A percentile compares a stretch with the other conserved stretches of the same genome.
phyloP scores from a whole-genome alignment of 768 basidiomycete species.

The Asterophora parasitica region DNA sequence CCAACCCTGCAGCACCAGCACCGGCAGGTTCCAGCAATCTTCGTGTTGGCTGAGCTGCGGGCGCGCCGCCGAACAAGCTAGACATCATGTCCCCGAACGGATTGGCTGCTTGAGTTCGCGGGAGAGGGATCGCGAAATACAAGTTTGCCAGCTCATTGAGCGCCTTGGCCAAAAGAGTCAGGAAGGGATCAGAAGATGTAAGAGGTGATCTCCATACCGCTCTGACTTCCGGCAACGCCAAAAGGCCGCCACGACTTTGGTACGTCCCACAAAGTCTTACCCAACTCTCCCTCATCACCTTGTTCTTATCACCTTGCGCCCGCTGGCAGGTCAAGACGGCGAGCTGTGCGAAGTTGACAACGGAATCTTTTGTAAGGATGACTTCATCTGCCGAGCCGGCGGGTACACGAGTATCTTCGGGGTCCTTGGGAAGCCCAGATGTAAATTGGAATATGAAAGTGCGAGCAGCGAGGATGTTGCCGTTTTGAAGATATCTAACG shows the following conservation, averaged over 20 bases:
- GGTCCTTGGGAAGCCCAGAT: constrained; percentile 50
- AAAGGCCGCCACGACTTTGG: constrained; percentile 60
- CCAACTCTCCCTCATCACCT: constrained; percentile 77
- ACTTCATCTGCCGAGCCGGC: constrained; percentile 57
- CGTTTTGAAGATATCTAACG: constrained; percentile 70
- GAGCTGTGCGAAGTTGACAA: constrained; percentile 88
- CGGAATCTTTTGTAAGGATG: constrained; percentile 64
- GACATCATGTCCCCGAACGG: constrained; percentile 88
- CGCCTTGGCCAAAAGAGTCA: constrained; percentile 35
- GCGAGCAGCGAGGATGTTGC: constrained; percentile 89
- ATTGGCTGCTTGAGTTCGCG: constrained; percentile 65
- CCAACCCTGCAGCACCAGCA: constrained; percentile 35
- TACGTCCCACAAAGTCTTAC: constrained; percentile 81
- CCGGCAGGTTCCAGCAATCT: constrained; percentile 43
- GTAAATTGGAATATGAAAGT: constrained; percentile 86
- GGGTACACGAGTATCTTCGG: constrained; percentile 41
- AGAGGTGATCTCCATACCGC: constrained; percentile 37
- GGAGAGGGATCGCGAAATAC: constrained; percentile 86
- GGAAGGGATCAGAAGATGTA: neutral
- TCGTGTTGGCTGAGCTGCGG: constrained; percentile 29
- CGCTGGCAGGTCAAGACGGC: constrained; percentile 87
- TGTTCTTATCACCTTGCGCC: constrained; percentile 74
- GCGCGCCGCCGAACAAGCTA: constrained; percentile 76
- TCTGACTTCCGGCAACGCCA: constrained; percentile 59
- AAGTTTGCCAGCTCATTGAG: constrained; percentile 63